phyloP scores from a whole-genome alignment of 331 rosid species.

The Malus hybrid region DNA sequence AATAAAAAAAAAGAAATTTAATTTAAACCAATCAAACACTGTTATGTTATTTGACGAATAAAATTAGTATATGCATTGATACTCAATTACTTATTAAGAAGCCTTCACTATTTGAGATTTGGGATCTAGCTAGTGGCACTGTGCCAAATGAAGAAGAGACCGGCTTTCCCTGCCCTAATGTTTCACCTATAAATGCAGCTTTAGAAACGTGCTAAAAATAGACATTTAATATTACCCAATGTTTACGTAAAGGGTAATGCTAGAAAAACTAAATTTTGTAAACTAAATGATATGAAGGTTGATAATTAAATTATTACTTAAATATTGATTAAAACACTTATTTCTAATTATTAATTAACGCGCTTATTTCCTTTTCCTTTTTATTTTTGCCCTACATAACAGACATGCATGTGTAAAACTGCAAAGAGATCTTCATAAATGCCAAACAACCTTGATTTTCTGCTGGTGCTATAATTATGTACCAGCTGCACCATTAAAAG shows the following conservation, averaged over 20 bases:
- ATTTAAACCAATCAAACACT: neutral
- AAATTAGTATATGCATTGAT: too few species aligned
- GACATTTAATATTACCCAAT: too few species aligned
- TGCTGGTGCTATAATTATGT: neutral
- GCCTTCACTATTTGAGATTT: neutral
- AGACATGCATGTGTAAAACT: neutral
- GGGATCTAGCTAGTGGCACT: neutral
- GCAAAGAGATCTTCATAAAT: neutral
- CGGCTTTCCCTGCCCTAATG: neutral
- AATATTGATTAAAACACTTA: too few species aligned
- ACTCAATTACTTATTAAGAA: neutral
- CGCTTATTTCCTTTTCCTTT: neutral
- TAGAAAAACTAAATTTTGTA: accelerated
- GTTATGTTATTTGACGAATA: neutral
- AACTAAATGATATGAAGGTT: too few species aligned
- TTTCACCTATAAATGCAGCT: too few species aligned
- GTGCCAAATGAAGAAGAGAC: neutral
- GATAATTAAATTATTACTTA: too few species aligned
- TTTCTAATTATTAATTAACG: too few species aligned
- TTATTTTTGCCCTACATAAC: neutral
- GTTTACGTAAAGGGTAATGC: too few species aligned
- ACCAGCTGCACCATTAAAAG: neutral
- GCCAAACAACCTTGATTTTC: neutral
- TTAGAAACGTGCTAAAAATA: neutral
- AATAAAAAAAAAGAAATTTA: too few species aligned